Base-by-base conservation (phyloP, 768 basidiomycete genomes). In the Lentinula sp. region DNA sequence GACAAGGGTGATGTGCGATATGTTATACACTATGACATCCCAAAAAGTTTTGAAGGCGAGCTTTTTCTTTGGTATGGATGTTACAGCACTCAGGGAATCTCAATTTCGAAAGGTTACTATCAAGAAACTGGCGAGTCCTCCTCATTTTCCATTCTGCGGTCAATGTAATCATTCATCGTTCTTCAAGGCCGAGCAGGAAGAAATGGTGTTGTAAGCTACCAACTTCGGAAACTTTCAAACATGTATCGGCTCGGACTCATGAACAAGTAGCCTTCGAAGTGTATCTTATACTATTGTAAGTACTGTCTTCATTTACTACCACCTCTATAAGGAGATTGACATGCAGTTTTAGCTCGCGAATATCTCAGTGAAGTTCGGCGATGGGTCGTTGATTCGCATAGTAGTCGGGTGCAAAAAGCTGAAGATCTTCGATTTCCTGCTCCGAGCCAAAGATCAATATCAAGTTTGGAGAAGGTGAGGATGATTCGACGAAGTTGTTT, bases 1-100 rank as follows among this genome's bases (percentile, higher is more conserved):
- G 91, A 94, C 69, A 93, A 93, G 73, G 76, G 82, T 18, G 86
- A 91, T 63, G 89, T 91, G 57, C 80, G 90, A 41, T 93, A 91
- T 66, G 83, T 92, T 46, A 85, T 93, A 45, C 91, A 93, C 67
- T 92, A 83, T 63, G 91, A 93, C 70, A 71, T 93, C 16, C 90
- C 91, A 0, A 91, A 89, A 68, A 91, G 90, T 60, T 84, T 93
- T 61, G 91, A 93, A 81, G 90, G 90, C 86, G 41, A 63, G 71
- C 62, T 28, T 23, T 35, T 57, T 18, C 50, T 32, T 7, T 12
- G 10, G 41, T 62, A 36, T 59, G 32, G 41, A 16, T 37, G 18
- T 61, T 18, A 42, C 51, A 42, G 49, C 54, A 16, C 18, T 28
- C 16, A 62, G 52, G 37, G 56, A 62, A 39, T 43, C 33, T 61